These are phyloP conservation scores for Astrocystis sublimbata DNA, from an alignment of 495 filamentous ascomycete genomes.

Conservation along the genomic window DNA sequence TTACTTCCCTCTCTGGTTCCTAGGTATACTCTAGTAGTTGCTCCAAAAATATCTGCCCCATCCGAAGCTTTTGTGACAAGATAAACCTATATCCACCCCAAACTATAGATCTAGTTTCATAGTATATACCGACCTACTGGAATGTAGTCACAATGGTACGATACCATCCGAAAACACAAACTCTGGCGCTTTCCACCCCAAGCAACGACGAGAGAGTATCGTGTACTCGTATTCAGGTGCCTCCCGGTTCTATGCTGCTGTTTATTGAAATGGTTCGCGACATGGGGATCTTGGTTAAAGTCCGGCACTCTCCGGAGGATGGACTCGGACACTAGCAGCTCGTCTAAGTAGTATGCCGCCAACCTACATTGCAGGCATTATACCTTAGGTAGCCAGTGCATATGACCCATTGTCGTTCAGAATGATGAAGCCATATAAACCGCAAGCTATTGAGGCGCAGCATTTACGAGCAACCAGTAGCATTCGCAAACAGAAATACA, in stretches of 20 bases:
- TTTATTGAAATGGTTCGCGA: neutral
- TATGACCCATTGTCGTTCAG: neutral
- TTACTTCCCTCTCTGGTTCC: neutral
- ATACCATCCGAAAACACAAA: neutral
- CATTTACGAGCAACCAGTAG: conserved; percentile 8
- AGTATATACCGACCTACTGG: neutral
- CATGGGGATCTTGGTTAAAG: neutral
- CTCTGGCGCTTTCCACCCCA: no score
- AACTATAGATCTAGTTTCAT: neutral
- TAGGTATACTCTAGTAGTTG: no score
- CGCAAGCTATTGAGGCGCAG: conserved; percentile 19
- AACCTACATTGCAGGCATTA: neutral
- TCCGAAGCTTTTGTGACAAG: neutral
- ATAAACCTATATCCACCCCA: neutral
- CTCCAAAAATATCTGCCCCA: conserved; percentile 7
- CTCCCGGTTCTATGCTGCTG: neutral
- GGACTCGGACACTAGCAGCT: neutral
- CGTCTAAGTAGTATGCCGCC: neutral
- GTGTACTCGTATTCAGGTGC: neutral
- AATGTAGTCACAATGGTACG: neutral
- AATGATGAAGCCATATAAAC: conserved; percentile 13
- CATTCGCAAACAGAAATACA: conserved; percentile 5
- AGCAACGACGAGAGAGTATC: no score
- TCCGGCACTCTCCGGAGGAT: neutral
- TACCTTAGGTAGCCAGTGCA: neutral